These are phyloP conservation scores for Phytophthora nicotianae DNA, from an alignment of 352 stramenopile species.

Conservation along the genomic window DNA sequence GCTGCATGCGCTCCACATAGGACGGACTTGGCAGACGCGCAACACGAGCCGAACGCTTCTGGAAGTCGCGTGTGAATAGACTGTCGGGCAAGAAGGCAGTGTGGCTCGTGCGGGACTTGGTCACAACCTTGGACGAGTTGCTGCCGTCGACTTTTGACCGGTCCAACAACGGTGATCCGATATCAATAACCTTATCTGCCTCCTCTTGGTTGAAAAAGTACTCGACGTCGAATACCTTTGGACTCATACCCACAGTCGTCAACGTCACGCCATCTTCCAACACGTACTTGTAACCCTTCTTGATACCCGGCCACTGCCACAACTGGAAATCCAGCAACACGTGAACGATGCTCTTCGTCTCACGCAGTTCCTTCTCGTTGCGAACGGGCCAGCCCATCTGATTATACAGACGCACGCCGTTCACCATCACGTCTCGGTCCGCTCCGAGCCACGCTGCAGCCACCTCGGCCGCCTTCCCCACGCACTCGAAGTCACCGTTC, in stretches of 20 bases:
- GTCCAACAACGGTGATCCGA: conserved; percentile 54
- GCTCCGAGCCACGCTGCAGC: conserved; percentile 68
- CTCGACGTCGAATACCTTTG: conserved; percentile 80
- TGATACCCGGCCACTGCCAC: conserved; percentile 85
- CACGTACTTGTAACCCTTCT: conserved; percentile 75
- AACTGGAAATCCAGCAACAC: conserved; percentile 84
- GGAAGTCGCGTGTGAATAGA: conserved; percentile 77
- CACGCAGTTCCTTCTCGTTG: conserved; percentile 49
- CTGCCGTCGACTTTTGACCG: conserved; percentile 74
- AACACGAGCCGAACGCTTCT: conserved; percentile 59
- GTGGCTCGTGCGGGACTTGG: conserved; percentile 75
- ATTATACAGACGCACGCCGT: conserved; percentile 76
- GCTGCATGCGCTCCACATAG: conserved; percentile 73
- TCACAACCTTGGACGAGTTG: conserved; percentile 69
- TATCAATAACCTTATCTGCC: conserved; percentile 58
- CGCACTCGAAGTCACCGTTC: conserved; percentile 75
- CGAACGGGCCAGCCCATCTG: conserved; percentile 71
- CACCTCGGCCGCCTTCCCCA: conserved; percentile 45
- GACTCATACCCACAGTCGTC: conserved; percentile 66
- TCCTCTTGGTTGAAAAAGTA: conserved; percentile 69
- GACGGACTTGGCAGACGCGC: conserved; percentile 72
- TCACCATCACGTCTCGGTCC: conserved; percentile 66
- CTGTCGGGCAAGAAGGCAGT: conserved; percentile 76
- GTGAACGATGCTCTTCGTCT: conserved; percentile 68
- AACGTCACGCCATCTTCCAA: conserved; percentile 75